Percentiles rank a stretch among this genome's conserved stretches.
phyloP scores from a whole-genome alignment of 495 filamentous ascomycete genomes.

The Penicillium canariense region DNA sequence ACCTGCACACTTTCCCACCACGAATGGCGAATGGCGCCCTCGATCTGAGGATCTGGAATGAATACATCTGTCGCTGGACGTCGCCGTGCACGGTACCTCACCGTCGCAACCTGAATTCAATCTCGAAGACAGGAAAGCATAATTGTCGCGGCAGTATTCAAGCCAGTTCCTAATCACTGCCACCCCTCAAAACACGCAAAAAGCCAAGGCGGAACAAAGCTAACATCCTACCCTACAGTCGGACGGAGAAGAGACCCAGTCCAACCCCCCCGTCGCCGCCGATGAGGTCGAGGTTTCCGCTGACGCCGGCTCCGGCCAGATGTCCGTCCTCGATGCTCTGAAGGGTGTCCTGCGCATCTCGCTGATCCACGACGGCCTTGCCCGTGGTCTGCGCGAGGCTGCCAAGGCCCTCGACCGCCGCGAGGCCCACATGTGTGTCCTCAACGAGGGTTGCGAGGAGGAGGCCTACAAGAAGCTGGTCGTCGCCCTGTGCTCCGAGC shows the following conservation, averaged over 20 bases:
- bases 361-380: conserved; percentile 98
- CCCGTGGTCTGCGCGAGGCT: conserved; percentile 95
- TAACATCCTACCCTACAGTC: conserved; percentile 44
- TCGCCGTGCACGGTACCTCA: conserved; percentile 2
- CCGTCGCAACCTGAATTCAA: background rate
- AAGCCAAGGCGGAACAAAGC: background rate
- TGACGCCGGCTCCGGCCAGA: conserved; percentile 81
- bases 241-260: conserved; percentile 85
- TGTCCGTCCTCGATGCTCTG: conserved; percentile 95
- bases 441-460: conserved; percentile 98
- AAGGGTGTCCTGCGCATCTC: conserved; percentile 96
- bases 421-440: conserved; percentile 98
- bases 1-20: background rate
- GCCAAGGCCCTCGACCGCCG: conserved; percentile 96
- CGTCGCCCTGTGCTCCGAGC: conserved; percentile 94
- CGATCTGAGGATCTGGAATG: conserved; percentile 15
- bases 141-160: background rate
- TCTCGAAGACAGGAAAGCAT: background rate
- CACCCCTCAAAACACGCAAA: background rate
- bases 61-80: background rate
- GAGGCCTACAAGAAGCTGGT: conserved; percentile 99
- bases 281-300: conserved; percentile 91
- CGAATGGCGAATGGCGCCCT: background rate
- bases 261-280: conserved; percentile 66
- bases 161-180: background rate